Conservation (phyloP, 1,284 basidiomycete genomes). For the Entoloma clypeatum region DNA sequence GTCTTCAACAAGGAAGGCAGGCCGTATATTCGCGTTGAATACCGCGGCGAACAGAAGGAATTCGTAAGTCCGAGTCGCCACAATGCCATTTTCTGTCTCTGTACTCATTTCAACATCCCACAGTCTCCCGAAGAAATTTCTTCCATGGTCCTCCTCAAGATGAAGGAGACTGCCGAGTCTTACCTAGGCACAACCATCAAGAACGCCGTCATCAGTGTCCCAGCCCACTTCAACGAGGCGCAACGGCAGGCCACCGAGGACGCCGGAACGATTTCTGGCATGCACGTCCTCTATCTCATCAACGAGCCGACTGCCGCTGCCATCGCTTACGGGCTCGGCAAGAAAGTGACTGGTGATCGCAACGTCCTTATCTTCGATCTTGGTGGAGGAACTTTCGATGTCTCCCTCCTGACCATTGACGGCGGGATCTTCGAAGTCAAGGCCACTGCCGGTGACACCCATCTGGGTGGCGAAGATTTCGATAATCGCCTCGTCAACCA, state of each 20-base stretch:
- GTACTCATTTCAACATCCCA: background rate
- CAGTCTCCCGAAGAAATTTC: constrained; percentile 41
- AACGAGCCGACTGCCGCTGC: constrained; percentile 52
- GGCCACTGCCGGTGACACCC: constrained; percentile 69
- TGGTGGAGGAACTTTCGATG: constrained; percentile 75
- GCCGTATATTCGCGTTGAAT: constrained; percentile 74
- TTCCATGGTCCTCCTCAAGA: constrained; percentile 80
- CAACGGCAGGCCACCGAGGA: constrained; percentile 80
- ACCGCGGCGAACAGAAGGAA: constrained; percentile 75
- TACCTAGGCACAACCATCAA: constrained; percentile 59
- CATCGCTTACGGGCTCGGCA: constrained; percentile 64
- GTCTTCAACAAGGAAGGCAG: constrained; percentile 68
- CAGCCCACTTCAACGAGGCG: constrained; percentile 58
- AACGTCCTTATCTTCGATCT: constrained; percentile 55
- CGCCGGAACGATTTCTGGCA: constrained; percentile 64
- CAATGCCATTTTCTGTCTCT: background rate
- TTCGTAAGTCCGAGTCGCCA: constrained; percentile 49
- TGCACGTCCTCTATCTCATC: constrained; percentile 62
- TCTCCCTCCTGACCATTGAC: constrained; percentile 55
- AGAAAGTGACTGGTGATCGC: constrained; percentile 64
- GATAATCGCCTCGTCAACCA: constrained; percentile 79
- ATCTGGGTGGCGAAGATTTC: constrained; percentile 80
- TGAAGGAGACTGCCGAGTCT: constrained; percentile 85
- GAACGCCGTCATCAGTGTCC: constrained; percentile 45
- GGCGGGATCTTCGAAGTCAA: constrained; percentile 70